Percentiles rank a stretch among this genome's conserved stretches.
Evolutionary conservation across 2,329 filamentous ascomycete genomes (phyloP).

Genomic region (Penicillium janthinellum): DNA sequence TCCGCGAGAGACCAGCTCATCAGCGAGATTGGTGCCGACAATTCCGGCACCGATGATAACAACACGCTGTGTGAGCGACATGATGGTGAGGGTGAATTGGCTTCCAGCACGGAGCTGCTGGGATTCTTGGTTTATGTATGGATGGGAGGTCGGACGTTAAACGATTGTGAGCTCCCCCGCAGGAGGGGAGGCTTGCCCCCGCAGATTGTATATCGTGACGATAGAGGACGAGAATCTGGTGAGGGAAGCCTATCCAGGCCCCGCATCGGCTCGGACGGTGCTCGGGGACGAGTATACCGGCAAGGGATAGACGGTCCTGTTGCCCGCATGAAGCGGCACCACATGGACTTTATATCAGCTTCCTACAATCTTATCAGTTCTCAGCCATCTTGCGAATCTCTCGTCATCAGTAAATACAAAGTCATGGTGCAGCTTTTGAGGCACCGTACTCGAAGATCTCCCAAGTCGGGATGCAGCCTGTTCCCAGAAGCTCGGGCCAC

Average conservation of each 20-base stretch:
- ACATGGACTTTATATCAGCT: background rate
- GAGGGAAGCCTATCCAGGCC: slow-evolving; percentile 9
- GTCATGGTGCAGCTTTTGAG: background rate
- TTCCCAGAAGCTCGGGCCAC: slow-evolving; percentile 5
- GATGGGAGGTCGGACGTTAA: background rate
- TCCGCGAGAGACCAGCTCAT: slow-evolving; percentile 64
- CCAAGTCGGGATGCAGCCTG: background rate
- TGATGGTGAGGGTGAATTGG: slow-evolving; percentile 19
- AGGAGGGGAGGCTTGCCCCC: slow-evolving; percentile 9
- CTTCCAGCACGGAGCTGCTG: slow-evolving; percentile 9
- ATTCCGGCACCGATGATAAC: slow-evolving; percentile 67
- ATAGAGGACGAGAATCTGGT: slow-evolving; percentile 8
- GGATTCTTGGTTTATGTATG: slow-evolving; percentile 15
- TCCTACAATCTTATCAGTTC: background rate
- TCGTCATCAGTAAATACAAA: too few relatives aligned
- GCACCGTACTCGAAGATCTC: background rate
- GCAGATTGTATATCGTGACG: slow-evolving; percentile 11
- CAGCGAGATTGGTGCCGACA: slow-evolving; percentile 64
- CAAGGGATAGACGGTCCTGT: slow-evolving; percentile 5
- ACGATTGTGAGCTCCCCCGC: slow-evolving; percentile 6
- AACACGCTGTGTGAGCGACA: slow-evolving; percentile 48
- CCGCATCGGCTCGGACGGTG: slow-evolving; percentile 18
- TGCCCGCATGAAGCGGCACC: slow-evolving; percentile 5
- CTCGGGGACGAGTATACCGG: slow-evolving; percentile 15
- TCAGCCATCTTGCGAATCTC: background rate